Percentiles rank a stretch among this genome's conserved stretches.
Conservation (phyloP, 1,284 basidiomycete species). For the Ustilago loliicola region DNA sequence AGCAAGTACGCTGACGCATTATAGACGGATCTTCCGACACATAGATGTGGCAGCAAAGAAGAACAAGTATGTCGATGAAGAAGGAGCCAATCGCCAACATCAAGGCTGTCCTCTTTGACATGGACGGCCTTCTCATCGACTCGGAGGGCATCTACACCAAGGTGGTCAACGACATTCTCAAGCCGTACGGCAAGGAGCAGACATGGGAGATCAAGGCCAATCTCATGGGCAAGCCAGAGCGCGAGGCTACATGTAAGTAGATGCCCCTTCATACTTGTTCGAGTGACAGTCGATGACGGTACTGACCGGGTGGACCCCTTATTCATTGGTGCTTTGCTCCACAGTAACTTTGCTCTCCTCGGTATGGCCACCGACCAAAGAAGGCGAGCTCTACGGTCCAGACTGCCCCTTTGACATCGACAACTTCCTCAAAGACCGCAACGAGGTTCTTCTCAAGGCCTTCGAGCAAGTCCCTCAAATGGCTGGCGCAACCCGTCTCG, state of each 20-base stretch:
- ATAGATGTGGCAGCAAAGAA: no score
- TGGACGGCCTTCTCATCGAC: constrained; percentile 70
- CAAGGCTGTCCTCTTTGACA: constrained; percentile 63
- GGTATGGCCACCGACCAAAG: constrained; percentile 62
- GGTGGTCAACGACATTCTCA: constrained; percentile 68
- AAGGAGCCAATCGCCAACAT: constrained; percentile 49
- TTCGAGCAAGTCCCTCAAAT: constrained; percentile 67
- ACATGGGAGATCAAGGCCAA: constrained; percentile 70
- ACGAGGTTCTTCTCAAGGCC: constrained; percentile 59
- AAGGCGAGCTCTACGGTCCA: constrained; percentile 38
- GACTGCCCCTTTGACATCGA: constrained; percentile 69
- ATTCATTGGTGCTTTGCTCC: not conserved
- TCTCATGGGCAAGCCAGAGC: constrained; percentile 70
- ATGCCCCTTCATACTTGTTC: not conserved
- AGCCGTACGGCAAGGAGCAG: constrained; percentile 69
- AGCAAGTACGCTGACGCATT: not conserved
- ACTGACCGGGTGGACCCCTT: not conserved
- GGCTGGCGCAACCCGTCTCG: constrained; percentile 66
- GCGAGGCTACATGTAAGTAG: constrained; percentile 60
- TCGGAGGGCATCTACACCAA: constrained; percentile 68
- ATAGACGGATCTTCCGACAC: constrained; percentile 12
- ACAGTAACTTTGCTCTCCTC: constrained; percentile 59
- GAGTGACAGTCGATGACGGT: not conserved
- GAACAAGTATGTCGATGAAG: constrained; percentile 6
- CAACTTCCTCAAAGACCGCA: constrained; percentile 62